Percentiles rank a stretch among this genome's conserved stretches.
phyloP scores from a whole-genome alignment of 768 basidiomycete genomes.

The Trametes sanguinea region DNA sequence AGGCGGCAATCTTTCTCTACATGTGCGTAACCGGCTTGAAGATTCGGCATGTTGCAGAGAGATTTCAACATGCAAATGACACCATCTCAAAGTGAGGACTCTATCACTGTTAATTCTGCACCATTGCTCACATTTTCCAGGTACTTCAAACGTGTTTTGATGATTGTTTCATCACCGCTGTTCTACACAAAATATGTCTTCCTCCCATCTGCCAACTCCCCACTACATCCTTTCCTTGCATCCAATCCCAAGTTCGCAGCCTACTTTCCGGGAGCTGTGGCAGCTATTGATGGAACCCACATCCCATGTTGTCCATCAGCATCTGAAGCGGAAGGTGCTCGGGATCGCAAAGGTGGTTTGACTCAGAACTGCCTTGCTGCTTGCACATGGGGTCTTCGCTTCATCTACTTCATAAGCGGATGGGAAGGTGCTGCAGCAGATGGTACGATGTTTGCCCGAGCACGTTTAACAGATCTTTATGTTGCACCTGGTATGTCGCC shows the following conservation, averaged over 20 bases:
- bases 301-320: constrained; percentile 27
- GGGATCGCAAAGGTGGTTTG: constrained; percentile 29
- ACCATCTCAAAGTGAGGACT: constrained; percentile 23
- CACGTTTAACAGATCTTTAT: constrained; percentile 17
- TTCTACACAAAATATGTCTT: constrained; percentile 34
- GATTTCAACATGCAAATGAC: constrained; percentile 30
- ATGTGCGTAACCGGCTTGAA: constrained; percentile 27
- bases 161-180: constrained; percentile 24
- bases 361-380: constrained; percentile 35
- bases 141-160: constrained; percentile 34
- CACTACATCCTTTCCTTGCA: constrained; percentile 29
- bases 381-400: constrained; percentile 28
- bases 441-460: constrained; percentile 27
- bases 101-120: background rate
- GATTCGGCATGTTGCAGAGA: constrained; percentile 28
- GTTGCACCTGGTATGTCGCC: background rate
- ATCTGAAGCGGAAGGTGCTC: constrained; percentile 15
- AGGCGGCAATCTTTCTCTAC: constrained; percentile 34
- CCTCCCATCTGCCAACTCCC: constrained; percentile 13
- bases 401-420: constrained; percentile 32
- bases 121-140: constrained; percentile 16
- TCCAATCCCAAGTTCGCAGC: constrained; percentile 38
- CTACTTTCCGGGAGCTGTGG: constrained; percentile 34
- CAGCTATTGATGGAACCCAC: constrained; percentile 40
- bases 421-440: constrained; percentile 36